These are phyloP conservation scores for Arctium lappa DNA, from an alignment of 129 eudicot genomes.

Conservation along the genomic window DNA sequence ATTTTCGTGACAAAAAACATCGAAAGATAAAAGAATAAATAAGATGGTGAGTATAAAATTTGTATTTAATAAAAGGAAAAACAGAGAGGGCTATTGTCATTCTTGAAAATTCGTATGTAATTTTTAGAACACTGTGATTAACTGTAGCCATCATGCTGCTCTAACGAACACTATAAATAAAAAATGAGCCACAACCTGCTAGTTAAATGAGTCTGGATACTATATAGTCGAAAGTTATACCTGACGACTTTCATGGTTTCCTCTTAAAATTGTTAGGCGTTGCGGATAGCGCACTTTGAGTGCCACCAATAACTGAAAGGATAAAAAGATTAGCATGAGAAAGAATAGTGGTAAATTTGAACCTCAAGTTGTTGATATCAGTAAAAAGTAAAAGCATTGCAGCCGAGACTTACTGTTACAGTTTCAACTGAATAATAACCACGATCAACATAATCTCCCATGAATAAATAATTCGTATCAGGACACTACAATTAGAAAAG, in stretches of 20 bases:
- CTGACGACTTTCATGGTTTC: constrained; percentile 98
- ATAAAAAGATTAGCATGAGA: neutral
- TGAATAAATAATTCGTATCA: constrained; percentile 84
- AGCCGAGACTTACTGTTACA: constrained; percentile 56
- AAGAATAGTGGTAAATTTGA: neutral
- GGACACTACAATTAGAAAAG: constrained; percentile 58
- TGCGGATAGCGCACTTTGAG: constrained; percentile 88
- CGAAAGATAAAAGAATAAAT: neutral
- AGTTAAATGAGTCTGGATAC: neutral
- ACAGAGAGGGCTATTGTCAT: neutral
- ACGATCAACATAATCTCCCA: constrained; percentile 97
- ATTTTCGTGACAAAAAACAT: neutral
- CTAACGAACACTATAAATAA: neutral
- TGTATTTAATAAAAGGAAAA: neutral
- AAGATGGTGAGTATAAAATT: neutral
- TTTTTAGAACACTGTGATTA: neutral
- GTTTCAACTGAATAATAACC: constrained; percentile 96
- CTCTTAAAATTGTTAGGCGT: constrained; percentile 79
- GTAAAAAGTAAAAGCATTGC: neutral
- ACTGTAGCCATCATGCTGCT: too few relatives aligned
- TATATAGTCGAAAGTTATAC: constrained; percentile 23
- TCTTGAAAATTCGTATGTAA: neutral
- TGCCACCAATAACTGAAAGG: constrained; percentile 78
- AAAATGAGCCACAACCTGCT: too few relatives aligned
- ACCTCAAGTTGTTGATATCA: neutral